Evolutionary conservation across 768 basidiomycete species (phyloP).

Genomic region (Rhizopogon roseolus): DNA sequence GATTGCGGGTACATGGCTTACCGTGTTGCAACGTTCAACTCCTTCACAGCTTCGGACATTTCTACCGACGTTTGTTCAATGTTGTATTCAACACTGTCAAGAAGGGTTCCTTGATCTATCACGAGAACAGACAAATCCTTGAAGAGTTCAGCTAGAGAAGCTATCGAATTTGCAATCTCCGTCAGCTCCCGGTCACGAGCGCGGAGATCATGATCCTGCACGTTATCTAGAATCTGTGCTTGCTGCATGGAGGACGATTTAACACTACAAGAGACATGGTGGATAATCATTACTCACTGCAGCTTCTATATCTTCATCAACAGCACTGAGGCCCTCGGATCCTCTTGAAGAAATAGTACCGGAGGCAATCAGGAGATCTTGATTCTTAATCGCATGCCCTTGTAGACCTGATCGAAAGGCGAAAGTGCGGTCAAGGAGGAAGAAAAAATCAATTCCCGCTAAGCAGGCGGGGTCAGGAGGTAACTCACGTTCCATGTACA

Average conservation of each 20-base stretch:
- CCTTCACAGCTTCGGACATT: slow-evolving; percentile 78
- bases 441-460: slow-evolving; percentile 11
- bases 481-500: slow-evolving; percentile 94
- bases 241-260: slow-evolving; percentile 18
- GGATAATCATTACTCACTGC: slow-evolving; percentile 49
- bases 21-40: slow-evolving; percentile 79
- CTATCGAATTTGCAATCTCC: slow-evolving; percentile 89
- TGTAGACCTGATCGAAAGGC: slow-evolving; percentile 63
- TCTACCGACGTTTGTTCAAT: slow-evolving; percentile 87
- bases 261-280: slow-evolving; percentile 7
- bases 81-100: slow-evolving; percentile 97
- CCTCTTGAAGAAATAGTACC: slow-evolving; percentile 81
- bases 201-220: slow-evolving; percentile 36
- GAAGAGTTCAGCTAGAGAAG: slow-evolving; percentile 90
- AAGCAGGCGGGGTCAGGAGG: slow-evolving; percentile 2
- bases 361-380: slow-evolving; percentile 88
- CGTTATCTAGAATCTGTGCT: slow-evolving; percentile 31
- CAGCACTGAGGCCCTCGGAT: slow-evolving; percentile 74
- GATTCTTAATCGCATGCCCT: slow-evolving; percentile 97
- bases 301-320: slow-evolving; percentile 88
- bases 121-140: slow-evolving; percentile 91
- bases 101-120: slow-evolving; percentile 95
- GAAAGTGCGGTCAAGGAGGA: not conserved
- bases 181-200: slow-evolving; percentile 68
- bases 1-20: slow-evolving; percentile 31